Evolutionary conservation across 257 asterid species (phyloP).

Genomic region (Solanum pimpinellifolium): DNA sequence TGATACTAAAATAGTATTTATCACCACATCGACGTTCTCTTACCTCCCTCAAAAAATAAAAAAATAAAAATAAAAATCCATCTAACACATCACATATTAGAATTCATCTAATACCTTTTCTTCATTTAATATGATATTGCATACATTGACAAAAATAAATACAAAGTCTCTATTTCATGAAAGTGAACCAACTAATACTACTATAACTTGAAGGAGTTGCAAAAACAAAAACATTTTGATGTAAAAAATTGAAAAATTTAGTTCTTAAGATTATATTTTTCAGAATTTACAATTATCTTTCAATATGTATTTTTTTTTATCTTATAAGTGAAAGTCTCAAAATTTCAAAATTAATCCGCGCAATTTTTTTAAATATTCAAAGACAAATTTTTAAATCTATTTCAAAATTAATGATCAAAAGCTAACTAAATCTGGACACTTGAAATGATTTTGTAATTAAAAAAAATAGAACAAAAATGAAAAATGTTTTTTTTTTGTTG

Average conservation of each 20-base stretch:
- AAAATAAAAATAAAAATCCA: no score
- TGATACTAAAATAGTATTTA: no score
- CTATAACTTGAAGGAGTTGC: neutral
- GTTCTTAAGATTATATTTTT: neutral
- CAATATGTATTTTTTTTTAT: no score
- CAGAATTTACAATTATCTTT: neutral
- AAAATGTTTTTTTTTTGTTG: neutral
- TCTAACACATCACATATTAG: neutral
- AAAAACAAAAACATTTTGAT: neutral
- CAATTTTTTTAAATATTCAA: rapidly evolving
- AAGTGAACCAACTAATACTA: neutral
- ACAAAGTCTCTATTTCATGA: neutral
- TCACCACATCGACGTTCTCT: neutral
- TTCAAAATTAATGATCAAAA: no score
- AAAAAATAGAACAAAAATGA: neutral
- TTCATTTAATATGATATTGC: neutral
- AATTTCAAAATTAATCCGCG: no score
- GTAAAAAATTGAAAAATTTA: neutral
- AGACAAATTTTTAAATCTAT: no score
- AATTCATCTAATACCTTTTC: neutral
- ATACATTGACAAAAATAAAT: neutral
- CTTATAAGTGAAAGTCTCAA: neutral
- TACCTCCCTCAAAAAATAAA: no score
- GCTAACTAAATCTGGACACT: neutral
- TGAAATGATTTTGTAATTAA: neutral